Conservation (phyloP, 345 rosid species). For the Geranium brycei region DNA sequence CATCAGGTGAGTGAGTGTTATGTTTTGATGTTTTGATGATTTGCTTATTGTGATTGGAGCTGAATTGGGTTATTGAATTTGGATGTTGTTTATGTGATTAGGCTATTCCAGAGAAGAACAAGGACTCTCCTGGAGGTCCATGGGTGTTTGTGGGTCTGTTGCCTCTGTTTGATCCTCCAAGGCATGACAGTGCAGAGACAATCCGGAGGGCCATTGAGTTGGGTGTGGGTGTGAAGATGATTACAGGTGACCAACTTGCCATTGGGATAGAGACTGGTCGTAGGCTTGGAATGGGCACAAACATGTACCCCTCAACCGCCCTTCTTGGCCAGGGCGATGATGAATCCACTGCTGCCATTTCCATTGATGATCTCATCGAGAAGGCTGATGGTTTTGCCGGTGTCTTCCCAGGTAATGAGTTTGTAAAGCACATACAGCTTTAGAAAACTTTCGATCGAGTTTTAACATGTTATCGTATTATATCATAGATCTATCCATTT, state of each 20-base stretch:
- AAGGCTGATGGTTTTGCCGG: slow-evolving; percentile 68
- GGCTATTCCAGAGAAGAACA: slow-evolving; percentile 57
- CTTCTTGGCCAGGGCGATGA: slow-evolving; percentile 55
- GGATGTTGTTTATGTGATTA: slow-evolving; percentile 70
- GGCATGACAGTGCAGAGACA: slow-evolving; percentile 48
- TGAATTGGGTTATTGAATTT: slow-evolving; percentile 45
- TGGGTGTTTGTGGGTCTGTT: slow-evolving; percentile 29
- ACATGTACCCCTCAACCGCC: slow-evolving; percentile 57
- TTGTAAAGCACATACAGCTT: too few relatives aligned
- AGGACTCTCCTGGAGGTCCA: slow-evolving; percentile 39
- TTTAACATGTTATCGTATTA: too few relatives aligned
- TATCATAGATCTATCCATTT: too few relatives aligned
- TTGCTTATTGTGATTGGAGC: too few relatives aligned
- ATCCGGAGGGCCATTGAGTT: slow-evolving; percentile 60
- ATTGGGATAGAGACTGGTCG: slow-evolving; percentile 87
- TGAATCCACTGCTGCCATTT: slow-evolving; percentile 31
- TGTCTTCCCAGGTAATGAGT: slow-evolving; percentile 59
- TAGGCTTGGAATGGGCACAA: slow-evolving; percentile 31
- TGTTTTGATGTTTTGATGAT: neutral
- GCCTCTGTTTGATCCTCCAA: slow-evolving; percentile 34
- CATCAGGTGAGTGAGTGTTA: slow-evolving; percentile 33
- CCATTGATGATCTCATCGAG: slow-evolving; percentile 18
- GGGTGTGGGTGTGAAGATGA: slow-evolving; percentile 82
- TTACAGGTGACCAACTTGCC: slow-evolving; percentile 82
- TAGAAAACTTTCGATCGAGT: too few relatives aligned